phyloP scores from a whole-genome alignment of 371 early-diverging fungal species.

The Mortierella sp. region DNA sequence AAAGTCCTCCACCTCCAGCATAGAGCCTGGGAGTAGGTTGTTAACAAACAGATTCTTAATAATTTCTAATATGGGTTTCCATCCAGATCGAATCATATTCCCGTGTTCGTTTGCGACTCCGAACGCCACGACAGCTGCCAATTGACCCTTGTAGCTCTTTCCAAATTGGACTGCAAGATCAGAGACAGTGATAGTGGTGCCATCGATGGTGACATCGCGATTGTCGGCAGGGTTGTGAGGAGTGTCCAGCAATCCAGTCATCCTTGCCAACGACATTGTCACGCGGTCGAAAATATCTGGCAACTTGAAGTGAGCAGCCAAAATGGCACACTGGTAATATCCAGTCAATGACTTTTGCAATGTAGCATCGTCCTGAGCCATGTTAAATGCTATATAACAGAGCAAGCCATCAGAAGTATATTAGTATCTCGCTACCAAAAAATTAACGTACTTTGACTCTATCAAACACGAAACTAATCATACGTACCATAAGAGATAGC shows the following conservation, averaged over 20 bases:
- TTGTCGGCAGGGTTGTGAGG: slow-evolving; percentile 66
- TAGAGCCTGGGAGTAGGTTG: slow-evolving; percentile 70
- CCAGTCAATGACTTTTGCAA: slow-evolving; percentile 86
- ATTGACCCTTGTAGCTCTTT: slow-evolving; percentile 87
- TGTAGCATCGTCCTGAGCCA: slow-evolving; percentile 82
- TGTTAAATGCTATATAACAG: slow-evolving; percentile 85
- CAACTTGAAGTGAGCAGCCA: slow-evolving; percentile 81
- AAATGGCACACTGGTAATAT: slow-evolving; percentile 82
- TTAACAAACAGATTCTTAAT: slow-evolving; percentile 88
- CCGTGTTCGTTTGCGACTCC: slow-evolving; percentile 82
- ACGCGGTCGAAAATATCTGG: slow-evolving; percentile 85
- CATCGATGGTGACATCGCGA: slow-evolving; percentile 71
- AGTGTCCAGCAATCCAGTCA: slow-evolving; percentile 79
- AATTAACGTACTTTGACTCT: too few species aligned
- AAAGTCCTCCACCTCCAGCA: slow-evolving; percentile 82
- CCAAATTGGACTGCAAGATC: slow-evolving; percentile 87
- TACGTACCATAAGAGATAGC: slow-evolving; percentile 76
- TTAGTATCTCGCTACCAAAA: too few species aligned
- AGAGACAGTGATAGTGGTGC: slow-evolving; percentile 76
- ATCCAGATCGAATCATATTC: slow-evolving; percentile 78
- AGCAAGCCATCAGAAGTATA: background rate
- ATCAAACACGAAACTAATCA: too few species aligned
- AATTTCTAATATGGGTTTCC: slow-evolving; percentile 78
- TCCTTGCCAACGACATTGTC: slow-evolving; percentile 78
- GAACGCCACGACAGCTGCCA: slow-evolving; percentile 89